Evolutionary conservation across 225 moss, liverwort and hornwort genomes (phyloP), one percentile per base, ranked within the genome.

Genomic region (Marchantia paleacea): DNA sequence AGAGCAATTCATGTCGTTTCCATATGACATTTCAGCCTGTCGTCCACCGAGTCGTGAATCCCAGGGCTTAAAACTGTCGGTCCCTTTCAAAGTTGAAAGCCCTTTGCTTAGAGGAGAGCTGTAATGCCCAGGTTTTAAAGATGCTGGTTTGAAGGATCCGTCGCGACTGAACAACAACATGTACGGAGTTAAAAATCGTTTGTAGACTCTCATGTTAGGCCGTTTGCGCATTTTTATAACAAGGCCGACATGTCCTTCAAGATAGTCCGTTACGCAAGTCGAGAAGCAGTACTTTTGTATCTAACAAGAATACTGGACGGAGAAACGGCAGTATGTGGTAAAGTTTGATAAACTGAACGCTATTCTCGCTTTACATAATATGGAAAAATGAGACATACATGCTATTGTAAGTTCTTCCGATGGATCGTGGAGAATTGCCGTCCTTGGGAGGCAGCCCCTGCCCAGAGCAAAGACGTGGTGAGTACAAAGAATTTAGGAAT

Each of bases 1-100:
- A 6, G 93, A 90, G 81, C 93, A 93, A 70, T 89, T 89, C 47
- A 84, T 72, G 84, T 91, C 93, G 55, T 90, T 84, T n/a, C 80
- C 80, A 66, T 82, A 70, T 0, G 86, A 81, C 58, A 82, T 83
- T 53, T 86, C 95, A 25, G 78, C 72, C 24, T 70, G 79, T 49
- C 75, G 77, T 15, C 77, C 86, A 18, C 73, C 76, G 12, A 20
- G 28, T 76, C 72, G 76, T 70, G 50, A 20, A 31, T 64, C 81
- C 75, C 71, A 58, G 9, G 78, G 78, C 73, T 84, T 85, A 48
- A 75, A 53, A 63, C 79, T 87, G 72, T 89, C 78, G 70, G 85
- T 81, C 29, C 78, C 81, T 68, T 83, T 88, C 55, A 87, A 84
- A 55, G 91, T 86, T 54, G 90, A 77, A 28, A 88, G 85, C 58